A percentile compares a stretch with the other conserved stretches of the same genome.
Conservation (phyloP, 768 basidiomycete genomes). For the Hirschioporus abietinus region DNA sequence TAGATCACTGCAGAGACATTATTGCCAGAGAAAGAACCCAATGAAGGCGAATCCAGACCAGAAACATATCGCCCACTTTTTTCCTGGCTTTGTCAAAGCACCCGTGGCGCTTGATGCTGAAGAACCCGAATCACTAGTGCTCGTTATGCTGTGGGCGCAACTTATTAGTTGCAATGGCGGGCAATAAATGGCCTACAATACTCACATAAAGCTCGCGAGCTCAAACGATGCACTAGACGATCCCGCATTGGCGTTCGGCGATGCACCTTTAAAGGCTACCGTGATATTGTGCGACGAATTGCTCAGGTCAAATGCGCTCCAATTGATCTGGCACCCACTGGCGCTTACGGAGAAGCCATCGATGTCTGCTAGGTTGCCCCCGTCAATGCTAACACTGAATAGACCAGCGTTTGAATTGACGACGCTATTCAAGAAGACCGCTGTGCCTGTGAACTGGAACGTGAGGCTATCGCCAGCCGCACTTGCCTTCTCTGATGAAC, state of each 20-base stretch:
- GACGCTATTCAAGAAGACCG: not conserved
- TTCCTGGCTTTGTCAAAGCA: too few relatives aligned
- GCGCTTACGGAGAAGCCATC: not conserved
- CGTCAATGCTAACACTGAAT: not conserved
- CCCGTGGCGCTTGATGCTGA: too few relatives aligned
- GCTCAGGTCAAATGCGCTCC: not conserved
- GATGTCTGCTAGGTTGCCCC: not conserved
- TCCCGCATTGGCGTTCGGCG: not conserved
- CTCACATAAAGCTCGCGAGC: not conserved
- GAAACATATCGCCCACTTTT: too few relatives aligned
- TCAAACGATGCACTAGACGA: not conserved
- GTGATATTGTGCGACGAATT: not conserved
- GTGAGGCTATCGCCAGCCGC: not conserved
- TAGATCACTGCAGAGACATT: too few relatives aligned
- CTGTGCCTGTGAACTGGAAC: conserved; percentile 1
- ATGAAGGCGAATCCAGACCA: too few relatives aligned
- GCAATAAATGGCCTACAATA: not conserved
- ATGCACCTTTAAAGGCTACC: not conserved
- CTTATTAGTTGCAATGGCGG: too few relatives aligned
- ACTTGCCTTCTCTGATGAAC: not conserved
- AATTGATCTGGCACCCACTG: not conserved
- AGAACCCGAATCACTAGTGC: too few relatives aligned
- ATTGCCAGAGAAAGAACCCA: too few relatives aligned
- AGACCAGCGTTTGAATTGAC: not conserved
- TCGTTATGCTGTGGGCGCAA: too few relatives aligned